phyloP scores from a whole-genome alignment of 2,329 filamentous ascomycete species.

The Teratosphaeria gauchensis region DNA sequence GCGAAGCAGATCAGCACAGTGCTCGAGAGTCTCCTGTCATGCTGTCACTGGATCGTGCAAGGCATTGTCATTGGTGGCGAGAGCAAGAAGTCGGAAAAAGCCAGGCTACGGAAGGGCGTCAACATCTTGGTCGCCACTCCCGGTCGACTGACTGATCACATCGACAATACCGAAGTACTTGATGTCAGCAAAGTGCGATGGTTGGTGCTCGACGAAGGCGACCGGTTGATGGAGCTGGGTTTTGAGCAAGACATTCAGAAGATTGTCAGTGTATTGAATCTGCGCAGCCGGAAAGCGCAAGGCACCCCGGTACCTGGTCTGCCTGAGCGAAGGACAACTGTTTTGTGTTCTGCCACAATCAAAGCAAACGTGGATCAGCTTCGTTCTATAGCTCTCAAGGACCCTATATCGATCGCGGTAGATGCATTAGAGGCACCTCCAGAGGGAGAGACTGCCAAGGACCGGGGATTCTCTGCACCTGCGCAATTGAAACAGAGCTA shows the following conservation, averaged over 20 bases:
- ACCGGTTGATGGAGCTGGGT: slow-evolving; percentile 95
- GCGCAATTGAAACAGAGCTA: slow-evolving; percentile 92
- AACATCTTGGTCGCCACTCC: slow-evolving; percentile 96
- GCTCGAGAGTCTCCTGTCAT: slow-evolving; percentile 74
- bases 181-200: slow-evolving; percentile 84
- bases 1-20: slow-evolving; percentile 89
- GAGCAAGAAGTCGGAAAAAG: slow-evolving; percentile 77
- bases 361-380: slow-evolving; percentile 94
- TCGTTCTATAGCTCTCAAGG: slow-evolving; percentile 88
- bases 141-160: slow-evolving; percentile 79
- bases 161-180: slow-evolving; percentile 83
- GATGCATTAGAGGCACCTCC: slow-evolving; percentile 42
- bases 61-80: slow-evolving; percentile 71
- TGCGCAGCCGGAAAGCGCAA: slow-evolving; percentile 51
- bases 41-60: slow-evolving; percentile 86
- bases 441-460: slow-evolving; percentile 31
- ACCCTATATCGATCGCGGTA: slow-evolving; percentile 77
- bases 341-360: slow-evolving; percentile 94
- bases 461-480: slow-evolving; percentile 65
- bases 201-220: slow-evolving; percentile 91
- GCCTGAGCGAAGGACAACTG: slow-evolving; percentile 67
- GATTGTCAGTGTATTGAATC: slow-evolving; percentile 70
- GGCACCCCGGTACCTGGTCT: slow-evolving; percentile 55
- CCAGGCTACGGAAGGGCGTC: slow-evolving; percentile 82
- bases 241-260: slow-evolving; percentile 90